Percentiles rank a stretch among this genome's conserved stretches.
Evolutionary conservation across 2,329 filamentous ascomycete species (phyloP).

Genomic region (Cladophialophora carrionii): DNA sequence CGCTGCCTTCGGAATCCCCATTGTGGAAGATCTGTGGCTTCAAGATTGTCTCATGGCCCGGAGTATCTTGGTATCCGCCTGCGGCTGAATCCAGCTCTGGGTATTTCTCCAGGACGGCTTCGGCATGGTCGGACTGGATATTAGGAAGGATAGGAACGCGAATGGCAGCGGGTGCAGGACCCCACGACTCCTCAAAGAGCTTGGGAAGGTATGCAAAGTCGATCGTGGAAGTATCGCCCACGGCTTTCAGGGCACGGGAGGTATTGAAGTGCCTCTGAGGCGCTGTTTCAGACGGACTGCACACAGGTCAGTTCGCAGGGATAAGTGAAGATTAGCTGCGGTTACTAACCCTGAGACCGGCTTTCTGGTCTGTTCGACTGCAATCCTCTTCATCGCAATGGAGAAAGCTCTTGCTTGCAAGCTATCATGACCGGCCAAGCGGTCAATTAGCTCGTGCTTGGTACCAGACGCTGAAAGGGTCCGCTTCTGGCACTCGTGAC

Average conservation of each 20-base stretch:
- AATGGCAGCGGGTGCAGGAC: slow-evolving; percentile 44
- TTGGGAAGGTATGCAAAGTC: slow-evolving; percentile 66
- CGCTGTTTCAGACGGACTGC: slow-evolving; percentile 35
- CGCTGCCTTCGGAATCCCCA: slow-evolving; percentile 38
- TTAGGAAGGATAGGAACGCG: slow-evolving; percentile 58
- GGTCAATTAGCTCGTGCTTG: slow-evolving; percentile 58
- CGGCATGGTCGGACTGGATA: slow-evolving; percentile 41
- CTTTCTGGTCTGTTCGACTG: slow-evolving; percentile 42
- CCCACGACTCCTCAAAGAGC: slow-evolving; percentile 45
- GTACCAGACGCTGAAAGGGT: slow-evolving; percentile 53
- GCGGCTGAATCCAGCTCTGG: slow-evolving; percentile 38
- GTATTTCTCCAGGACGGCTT: slow-evolving; percentile 35
- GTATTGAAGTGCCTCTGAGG: slow-evolving; percentile 64
- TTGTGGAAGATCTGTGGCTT: slow-evolving; percentile 60
- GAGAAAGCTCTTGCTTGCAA: slow-evolving; percentile 58
- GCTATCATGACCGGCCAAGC: slow-evolving; percentile 58
- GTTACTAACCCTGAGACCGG: slow-evolving; percentile 46
- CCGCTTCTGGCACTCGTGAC: slow-evolving; percentile 56
- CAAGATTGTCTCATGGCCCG: slow-evolving; percentile 49
- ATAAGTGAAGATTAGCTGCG: neutral
- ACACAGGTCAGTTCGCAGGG: slow-evolving; percentile 16
- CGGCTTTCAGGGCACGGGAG: slow-evolving; percentile 59
- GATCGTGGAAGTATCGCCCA: slow-evolving; percentile 63
- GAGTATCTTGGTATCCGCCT: slow-evolving; percentile 38
- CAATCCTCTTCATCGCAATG: slow-evolving; percentile 57